phyloP scores from a whole-genome alignment of 2,329 filamentous ascomycete species.

The Hirsutella thompsonii region DNA sequence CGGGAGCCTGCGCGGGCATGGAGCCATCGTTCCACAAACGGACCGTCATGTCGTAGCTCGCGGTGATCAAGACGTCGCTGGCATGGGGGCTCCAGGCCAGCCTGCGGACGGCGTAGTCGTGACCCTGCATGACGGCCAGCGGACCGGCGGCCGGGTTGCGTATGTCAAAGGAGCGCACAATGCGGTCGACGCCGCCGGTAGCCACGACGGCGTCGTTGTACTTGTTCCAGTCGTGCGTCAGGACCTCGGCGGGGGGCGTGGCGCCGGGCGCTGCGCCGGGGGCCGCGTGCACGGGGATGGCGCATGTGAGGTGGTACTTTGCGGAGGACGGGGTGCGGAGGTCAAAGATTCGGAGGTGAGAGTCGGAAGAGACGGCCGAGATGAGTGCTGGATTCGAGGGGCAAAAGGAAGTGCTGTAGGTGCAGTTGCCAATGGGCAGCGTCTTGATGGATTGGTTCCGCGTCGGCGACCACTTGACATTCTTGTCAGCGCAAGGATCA shows the following conservation, averaged over 20 bases:
- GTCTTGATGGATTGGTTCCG: constrained; percentile 65
- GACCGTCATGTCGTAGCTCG: constrained; percentile 97
- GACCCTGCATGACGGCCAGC: constrained; percentile 61
- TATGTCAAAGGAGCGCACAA: constrained; percentile 84
- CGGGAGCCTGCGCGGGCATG: constrained; percentile 22
- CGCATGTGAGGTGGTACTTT: constrained; percentile 72
- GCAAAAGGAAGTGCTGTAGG: constrained; percentile 84
- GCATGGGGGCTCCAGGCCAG: constrained; percentile 89
- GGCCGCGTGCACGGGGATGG: constrained; percentile 68
- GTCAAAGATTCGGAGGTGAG: constrained; percentile 81
- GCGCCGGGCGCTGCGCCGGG: constrained; percentile 20
- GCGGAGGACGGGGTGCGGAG: constrained; percentile 75
- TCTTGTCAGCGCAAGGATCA: background rate
- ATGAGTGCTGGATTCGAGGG: constrained; percentile 78
- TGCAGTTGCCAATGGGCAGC: constrained; percentile 83
- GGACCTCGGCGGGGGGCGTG: constrained; percentile 60
- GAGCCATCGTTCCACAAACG: constrained; percentile 78
- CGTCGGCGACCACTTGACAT: constrained; percentile 65
- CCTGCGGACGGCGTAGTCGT: constrained; percentile 80
- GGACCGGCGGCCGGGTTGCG: constrained; percentile 63
- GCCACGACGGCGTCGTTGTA: constrained; percentile 78
- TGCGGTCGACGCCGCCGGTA: constrained; percentile 76
- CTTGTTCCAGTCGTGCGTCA: constrained; percentile 99
- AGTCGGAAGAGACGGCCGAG: constrained; percentile 81
- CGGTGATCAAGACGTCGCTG: constrained; percentile 74